These are phyloP conservation scores for Chlorokybus atmophyticus DNA, from an alignment of 139 green algal genomes.

Conservation along the genomic window DNA sequence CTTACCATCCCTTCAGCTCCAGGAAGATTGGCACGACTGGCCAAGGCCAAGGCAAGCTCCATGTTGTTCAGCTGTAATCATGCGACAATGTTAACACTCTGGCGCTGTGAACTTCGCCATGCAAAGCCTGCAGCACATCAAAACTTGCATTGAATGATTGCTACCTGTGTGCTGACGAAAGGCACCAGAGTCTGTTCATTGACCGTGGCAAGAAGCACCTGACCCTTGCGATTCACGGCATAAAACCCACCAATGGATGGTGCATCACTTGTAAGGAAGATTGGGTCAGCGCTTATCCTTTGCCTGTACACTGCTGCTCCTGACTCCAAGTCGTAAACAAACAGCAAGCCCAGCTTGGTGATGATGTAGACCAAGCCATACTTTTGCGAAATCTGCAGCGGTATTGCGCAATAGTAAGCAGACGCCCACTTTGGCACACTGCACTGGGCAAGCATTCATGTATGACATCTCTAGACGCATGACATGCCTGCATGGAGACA, in stretches of 20 bases:
- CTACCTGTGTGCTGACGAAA: constrained; percentile 63
- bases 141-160: too few relatives aligned
- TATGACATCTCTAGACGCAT: too few relatives aligned
- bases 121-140: too few relatives aligned
- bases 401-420: not conserved
- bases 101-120: too few relatives aligned
- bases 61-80: constrained; percentile 81
- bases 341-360: constrained; percentile 95
- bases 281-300: constrained; percentile 83
- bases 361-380: constrained; percentile 89
- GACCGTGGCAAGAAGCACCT: constrained; percentile 81
- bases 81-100: not conserved
- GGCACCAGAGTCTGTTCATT: constrained; percentile 87
- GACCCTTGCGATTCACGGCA: constrained; percentile 76
- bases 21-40: constrained; percentile 81
- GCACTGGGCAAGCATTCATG: too few relatives aligned
- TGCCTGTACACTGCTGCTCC: constrained; percentile 92
- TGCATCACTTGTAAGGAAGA: constrained; percentile 78
- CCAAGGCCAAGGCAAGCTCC: constrained; percentile 82
- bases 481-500: constrained; percentile 89
- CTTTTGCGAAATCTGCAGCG: constrained; percentile 40
- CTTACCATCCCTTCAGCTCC: constrained; percentile 74
- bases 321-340: constrained; percentile 97
- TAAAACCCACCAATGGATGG: constrained; percentile 70
- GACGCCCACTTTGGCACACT: too few relatives aligned